Evolutionary conservation across 331 rosid species (phyloP).

Genomic region (Ulmus americana): DNA sequence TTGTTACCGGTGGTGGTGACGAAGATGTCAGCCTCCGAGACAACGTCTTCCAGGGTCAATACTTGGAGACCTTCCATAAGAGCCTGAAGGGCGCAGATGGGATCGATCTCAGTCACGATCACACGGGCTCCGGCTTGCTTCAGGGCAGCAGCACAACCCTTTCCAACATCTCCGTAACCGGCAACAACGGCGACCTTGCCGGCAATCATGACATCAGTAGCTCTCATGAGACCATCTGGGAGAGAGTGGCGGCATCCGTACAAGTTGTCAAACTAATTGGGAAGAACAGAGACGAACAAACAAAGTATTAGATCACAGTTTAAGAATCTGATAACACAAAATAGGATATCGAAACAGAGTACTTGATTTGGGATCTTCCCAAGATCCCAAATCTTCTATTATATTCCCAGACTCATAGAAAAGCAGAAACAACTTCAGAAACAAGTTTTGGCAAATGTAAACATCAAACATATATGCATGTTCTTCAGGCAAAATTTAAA

Average conservation of each 20-base stretch:
- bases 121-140: slow-evolving; percentile 95
- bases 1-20: slow-evolving; percentile 96
- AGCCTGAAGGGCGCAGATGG: slow-evolving; percentile 96
- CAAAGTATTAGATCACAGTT: not conserved
- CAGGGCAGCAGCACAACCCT: slow-evolving; percentile 92
- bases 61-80: slow-evolving; percentile 85
- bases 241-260: slow-evolving; percentile 99
- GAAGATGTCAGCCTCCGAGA: slow-evolving; percentile 71
- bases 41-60: slow-evolving; percentile 48
- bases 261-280: slow-evolving; percentile 79
- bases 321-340: not conserved
- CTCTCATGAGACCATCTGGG: slow-evolving; percentile 96
- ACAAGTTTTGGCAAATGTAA: not conserved
- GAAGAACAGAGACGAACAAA: slow-evolving; percentile 11
- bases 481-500: not conserved
- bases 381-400: not conserved
- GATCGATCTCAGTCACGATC: slow-evolving; percentile 84
- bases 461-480: not conserved
- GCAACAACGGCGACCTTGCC: slow-evolving; percentile 79
- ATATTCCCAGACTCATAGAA: not conserved
- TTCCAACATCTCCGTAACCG: slow-evolving; percentile 96
- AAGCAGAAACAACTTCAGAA: not conserved
- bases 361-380: not conserved
- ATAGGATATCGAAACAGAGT: not conserved
- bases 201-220: slow-evolving; percentile 95